phyloP scores from a whole-genome alignment of 2,329 filamentous ascomycete genomes.

The Orbilia javanica region DNA sequence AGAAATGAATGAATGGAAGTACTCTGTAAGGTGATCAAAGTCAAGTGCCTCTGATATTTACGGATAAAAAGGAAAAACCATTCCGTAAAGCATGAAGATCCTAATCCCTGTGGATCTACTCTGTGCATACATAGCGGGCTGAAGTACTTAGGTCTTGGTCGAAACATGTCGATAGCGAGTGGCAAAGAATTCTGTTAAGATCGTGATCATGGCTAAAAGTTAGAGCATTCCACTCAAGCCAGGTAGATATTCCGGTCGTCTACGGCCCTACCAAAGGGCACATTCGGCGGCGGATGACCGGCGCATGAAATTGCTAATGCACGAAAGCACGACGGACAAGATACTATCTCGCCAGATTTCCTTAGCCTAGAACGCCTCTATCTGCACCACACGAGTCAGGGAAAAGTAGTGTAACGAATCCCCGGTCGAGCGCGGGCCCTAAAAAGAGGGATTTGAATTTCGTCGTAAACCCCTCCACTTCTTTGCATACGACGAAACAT shows the following conservation, averaged over 20 bases:
- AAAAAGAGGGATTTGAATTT: constrained; percentile 15
- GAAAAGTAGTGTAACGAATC: constrained; percentile 23
- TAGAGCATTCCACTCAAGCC: neutral
- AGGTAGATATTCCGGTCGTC: constrained; percentile 33
- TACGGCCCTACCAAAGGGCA: constrained; percentile 12
- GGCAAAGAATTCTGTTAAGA: constrained; percentile 16
- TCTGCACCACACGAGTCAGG: constrained; percentile 16
- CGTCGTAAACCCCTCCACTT: constrained; percentile 14
- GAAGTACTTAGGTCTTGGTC: neutral
- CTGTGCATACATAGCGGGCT: constrained; percentile 1
- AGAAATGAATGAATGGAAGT: no score
- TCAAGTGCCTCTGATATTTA: neutral
- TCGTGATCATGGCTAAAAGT: neutral
- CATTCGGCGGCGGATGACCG: constrained; percentile 13
- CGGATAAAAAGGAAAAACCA: constrained; percentile 7
- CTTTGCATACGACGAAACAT: constrained; percentile 16
- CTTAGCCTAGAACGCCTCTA: constrained; percentile 4
- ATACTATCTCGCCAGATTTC: constrained; percentile 12
- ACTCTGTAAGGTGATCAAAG: no score
- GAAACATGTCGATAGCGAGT: no score
- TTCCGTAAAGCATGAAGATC: neutral
- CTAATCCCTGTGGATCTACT: neutral
- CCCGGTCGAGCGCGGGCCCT: constrained; percentile 17
- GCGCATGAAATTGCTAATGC: constrained; percentile 20
- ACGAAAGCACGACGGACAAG: neutral